Evolutionary conservation across 2,329 filamentous ascomycete species (phyloP).

Genomic region (Penicillium psychrosexuale): DNA sequence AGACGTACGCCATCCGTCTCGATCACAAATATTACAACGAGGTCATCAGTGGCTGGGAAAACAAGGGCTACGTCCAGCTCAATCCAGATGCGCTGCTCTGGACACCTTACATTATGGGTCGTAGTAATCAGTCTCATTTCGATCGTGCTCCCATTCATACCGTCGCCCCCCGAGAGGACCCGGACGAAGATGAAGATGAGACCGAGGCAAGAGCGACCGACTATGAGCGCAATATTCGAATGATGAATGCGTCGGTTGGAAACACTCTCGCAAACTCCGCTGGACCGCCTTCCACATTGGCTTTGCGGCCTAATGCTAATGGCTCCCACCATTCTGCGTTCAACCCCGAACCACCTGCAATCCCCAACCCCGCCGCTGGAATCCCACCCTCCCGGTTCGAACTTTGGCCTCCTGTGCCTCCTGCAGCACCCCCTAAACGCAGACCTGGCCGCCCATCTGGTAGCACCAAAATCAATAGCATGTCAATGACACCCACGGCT

Average conservation of each 20-base stretch:
- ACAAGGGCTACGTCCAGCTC: constrained; percentile 81
- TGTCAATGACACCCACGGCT: constrained; percentile 32
- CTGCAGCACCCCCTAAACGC: constrained; percentile 31
- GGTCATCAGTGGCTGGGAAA: constrained; percentile 85
- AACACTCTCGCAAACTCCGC: constrained; percentile 27
- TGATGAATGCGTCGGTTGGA: constrained; percentile 18
- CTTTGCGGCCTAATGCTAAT: constrained; percentile 23
- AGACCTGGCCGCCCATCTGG: constrained; percentile 41
- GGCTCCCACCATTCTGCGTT: constrained; percentile 23
- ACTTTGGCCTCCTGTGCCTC: constrained; percentile 43
- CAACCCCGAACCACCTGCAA: constrained; percentile 11
- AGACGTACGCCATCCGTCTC: constrained; percentile 82
- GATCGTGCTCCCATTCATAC: constrained; percentile 81
- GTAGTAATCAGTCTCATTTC: constrained; percentile 75
- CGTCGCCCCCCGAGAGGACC: constrained; percentile 77
- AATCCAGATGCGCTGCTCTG: constrained; percentile 79
- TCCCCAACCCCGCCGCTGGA: constrained; percentile 31
- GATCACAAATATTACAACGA: constrained; percentile 81
- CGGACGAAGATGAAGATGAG: constrained; percentile 34
- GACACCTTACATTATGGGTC: constrained; percentile 97
- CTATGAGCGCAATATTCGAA: constrained; percentile 9
- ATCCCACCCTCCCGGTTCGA: constrained; percentile 45
- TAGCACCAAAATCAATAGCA: constrained; percentile 27
- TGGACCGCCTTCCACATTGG: constrained; percentile 37
- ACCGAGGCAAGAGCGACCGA: constrained; percentile 21